These are phyloP conservation scores for Magnolia officinalis DNA, from an alignment of 164 flowering plant genomes.

Conservation along the genomic window DNA sequence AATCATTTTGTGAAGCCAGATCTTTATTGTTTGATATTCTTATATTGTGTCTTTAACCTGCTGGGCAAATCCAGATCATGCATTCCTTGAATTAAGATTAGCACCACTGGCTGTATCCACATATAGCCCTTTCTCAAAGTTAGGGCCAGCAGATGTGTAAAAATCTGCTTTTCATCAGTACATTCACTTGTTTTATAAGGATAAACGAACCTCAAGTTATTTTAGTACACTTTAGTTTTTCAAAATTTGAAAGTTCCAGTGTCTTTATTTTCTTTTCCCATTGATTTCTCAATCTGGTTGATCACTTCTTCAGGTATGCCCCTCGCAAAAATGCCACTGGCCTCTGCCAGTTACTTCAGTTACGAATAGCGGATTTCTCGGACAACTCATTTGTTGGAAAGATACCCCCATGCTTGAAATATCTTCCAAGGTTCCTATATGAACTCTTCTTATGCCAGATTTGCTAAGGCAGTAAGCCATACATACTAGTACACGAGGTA, in stretches of 20 bases:
- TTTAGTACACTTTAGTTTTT: not conserved
- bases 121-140: not conserved
- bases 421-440: slow-evolving; percentile 65
- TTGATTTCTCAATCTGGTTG: not conserved
- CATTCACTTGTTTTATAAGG: not conserved
- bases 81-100: not conserved
- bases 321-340: slow-evolving; percentile 44
- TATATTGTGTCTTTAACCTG: not conserved
- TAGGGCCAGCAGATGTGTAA: not conserved
- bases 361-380: slow-evolving; percentile 71
- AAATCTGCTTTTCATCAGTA: not conserved
- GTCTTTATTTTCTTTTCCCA: not conserved
- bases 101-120: not conserved
- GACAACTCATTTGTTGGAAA: slow-evolving; percentile 71
- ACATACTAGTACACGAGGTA: not conserved
- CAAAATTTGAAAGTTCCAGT: not conserved
- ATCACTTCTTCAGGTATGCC: slow-evolving; percentile 50
- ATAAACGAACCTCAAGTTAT: not conserved
- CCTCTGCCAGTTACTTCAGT: slow-evolving; percentile 54
- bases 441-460: not conserved
- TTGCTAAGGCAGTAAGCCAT: not conserved
- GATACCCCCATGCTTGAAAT: slow-evolving; percentile 71
- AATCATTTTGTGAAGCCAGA: too few species aligned
- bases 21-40: too few species aligned
- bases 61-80: not conserved